phyloP scores from a whole-genome alignment of 805 yeast species.

The Myxozyma lipomycoides region DNA sequence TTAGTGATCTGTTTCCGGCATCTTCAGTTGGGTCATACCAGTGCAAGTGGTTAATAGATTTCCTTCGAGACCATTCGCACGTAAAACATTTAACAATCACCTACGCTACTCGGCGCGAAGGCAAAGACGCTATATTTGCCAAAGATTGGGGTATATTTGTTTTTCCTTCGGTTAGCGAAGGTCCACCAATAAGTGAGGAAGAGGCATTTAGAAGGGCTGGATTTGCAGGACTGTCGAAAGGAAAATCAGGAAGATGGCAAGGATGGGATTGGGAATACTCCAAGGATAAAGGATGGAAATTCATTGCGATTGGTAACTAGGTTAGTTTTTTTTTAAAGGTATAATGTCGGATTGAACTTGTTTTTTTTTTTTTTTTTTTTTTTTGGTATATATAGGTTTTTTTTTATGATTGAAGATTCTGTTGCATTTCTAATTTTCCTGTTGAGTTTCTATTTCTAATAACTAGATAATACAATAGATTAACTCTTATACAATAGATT shows the following conservation, averaged over 20 bases:
- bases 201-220: conserved; percentile 9
- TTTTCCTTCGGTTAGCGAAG: not conserved
- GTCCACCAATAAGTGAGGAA: conserved; percentile 13
- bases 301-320: conserved; percentile 4
- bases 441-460: not conserved
- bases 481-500: not conserved
- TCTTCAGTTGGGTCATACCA: conserved; percentile 15
- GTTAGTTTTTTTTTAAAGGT: no score
- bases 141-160: conserved; percentile 22
- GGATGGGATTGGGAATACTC: conserved; percentile 26
- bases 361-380: no score
- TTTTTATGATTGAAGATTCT: no score
- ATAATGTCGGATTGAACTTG: no score
- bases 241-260: conserved; percentile 4
- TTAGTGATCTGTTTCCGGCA: conserved; percentile 20
- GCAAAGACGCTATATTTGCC: conserved; percentile 23
- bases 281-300: conserved; percentile 19
- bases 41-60: conserved; percentile 16
- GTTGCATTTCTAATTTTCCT: not conserved
- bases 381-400: no score
- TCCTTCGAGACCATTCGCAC: conserved; percentile 13
- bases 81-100: conserved; percentile 9
- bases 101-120: conserved; percentile 17
- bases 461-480: not conserved
- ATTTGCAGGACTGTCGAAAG: not conserved